phyloP scores from a whole-genome alignment of 441 rosid genomes.

The Brassica hybrid region DNA sequence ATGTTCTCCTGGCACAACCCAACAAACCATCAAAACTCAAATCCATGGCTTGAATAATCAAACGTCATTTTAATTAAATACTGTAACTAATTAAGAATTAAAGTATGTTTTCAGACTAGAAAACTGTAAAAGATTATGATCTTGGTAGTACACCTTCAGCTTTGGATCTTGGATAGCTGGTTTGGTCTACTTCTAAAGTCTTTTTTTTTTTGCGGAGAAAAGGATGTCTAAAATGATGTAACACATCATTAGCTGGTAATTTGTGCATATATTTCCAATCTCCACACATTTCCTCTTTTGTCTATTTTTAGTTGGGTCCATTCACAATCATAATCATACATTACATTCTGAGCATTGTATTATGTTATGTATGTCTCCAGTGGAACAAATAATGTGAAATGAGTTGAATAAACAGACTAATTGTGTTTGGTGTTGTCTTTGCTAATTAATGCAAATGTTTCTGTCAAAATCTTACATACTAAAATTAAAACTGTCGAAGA shows the following conservation, averaged over 20 bases:
- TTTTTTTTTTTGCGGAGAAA: background rate
- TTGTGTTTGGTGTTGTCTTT: slow-evolving; percentile 23
- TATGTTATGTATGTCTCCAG: slow-evolving; percentile 34
- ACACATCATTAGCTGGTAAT: slow-evolving; percentile 33
- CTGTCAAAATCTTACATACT: background rate
- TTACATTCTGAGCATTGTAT: slow-evolving; percentile 19
- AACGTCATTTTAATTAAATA: background rate
- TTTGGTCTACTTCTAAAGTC: background rate
- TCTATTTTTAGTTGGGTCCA: slow-evolving; percentile 28
- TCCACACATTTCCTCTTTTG: slow-evolving; percentile 29
- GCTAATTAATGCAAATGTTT: slow-evolving; percentile 22
- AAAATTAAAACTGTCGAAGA: background rate
- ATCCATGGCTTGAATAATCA: slow-evolving; percentile 5
- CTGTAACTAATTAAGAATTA: background rate
- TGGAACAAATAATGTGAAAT: slow-evolving; percentile 35
- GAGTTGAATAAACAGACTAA: slow-evolving; percentile 15
- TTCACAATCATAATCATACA: slow-evolving; percentile 18
- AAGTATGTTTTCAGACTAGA: slow-evolving; percentile 7
- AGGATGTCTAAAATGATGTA: background rate
- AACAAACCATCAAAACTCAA: slow-evolving; percentile 5
- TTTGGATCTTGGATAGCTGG: background rate
- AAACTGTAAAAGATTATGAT: background rate
- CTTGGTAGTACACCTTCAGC: background rate
- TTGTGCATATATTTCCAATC: slow-evolving; percentile 16
- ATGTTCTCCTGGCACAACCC: slow-evolving; percentile 17